Evolutionary conservation across 257 asterid genomes (phyloP), one percentile per base, ranked within the genome.

Genomic region (Primulina eburnea): DNA sequence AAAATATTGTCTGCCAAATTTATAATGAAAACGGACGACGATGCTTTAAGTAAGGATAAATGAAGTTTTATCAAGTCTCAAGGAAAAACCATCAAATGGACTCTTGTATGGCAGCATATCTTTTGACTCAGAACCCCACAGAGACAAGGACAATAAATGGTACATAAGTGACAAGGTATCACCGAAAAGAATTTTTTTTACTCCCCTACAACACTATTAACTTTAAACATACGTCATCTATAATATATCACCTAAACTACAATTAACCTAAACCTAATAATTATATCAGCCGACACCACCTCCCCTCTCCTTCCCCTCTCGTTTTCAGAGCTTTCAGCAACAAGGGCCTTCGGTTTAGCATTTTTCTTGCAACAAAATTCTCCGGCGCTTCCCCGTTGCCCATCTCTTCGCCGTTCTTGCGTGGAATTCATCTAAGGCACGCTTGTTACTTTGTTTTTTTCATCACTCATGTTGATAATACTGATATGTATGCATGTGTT

Each of bases 11-110:
- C 92, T 55, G 99, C 99, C 8, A 89, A 83, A 73, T 90, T 81
- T 72, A 82, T 93, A 11, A 89, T 93, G 99, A 93, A 93, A 80
- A 89, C 90, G 65, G 99, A 93, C 0, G 99, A 93, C n/a, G 97
- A 93, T 73, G 97, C 99, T 56, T 90, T 93, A 21, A 78, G 95
- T 93, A 56, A 87, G 99, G 85, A 83, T 93, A n/a, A 92, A 89
- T 81, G 96, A 86, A 82, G 86, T 90, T 63, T 38, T 90, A 37
- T 76, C 83, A 18, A 86, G 85, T 72, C 88, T 93, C 60, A 85
- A 85, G 73, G 92, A 80, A 52, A 87, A 86, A 77, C 60, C 75
- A 11, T 53, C 82, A 9, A 66, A 71, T 12, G 94, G 95, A 43
- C 81, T 87, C 26, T 65, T 93, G 14, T 90, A 79, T 65, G 99